A percentile compares a stretch with the other conserved stretches of the same genome.
Evolutionary conservation across 305 asterid species (phyloP).

Genomic region (Euphrasia arctica): DNA sequence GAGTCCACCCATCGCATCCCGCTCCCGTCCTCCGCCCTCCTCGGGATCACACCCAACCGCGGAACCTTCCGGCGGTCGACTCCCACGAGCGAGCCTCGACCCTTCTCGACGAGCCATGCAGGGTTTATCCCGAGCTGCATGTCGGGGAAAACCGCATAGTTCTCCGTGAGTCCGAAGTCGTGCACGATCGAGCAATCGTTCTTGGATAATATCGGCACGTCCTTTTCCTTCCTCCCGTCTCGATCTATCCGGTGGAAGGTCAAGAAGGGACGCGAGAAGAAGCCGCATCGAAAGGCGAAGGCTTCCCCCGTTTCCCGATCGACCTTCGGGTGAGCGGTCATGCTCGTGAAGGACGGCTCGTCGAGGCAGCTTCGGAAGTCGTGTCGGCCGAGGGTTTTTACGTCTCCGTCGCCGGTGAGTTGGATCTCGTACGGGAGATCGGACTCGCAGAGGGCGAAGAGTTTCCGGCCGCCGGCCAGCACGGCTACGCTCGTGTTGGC

Average conservation of each 20-base stretch:
- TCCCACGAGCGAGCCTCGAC: not conserved
- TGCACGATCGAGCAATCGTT: not conserved
- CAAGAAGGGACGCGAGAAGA: slow-evolving; percentile 1
- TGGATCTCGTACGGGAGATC: slow-evolving; percentile 49
- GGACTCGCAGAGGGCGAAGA: slow-evolving; percentile 43
- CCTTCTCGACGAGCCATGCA: not conserved
- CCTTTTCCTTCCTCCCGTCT: slow-evolving; percentile 23
- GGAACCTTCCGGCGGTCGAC: not conserved
- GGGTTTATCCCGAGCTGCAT: not conserved
- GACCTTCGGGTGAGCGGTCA: slow-evolving; percentile 52
- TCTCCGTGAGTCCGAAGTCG: slow-evolving; percentile 25
- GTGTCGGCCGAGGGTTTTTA: slow-evolving; percentile 45
- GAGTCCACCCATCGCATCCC: not conserved
- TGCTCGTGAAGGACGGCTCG: slow-evolving; percentile 23
- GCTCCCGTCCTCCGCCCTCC: not conserved
- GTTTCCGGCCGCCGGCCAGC: slow-evolving; percentile 25
- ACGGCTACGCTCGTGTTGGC: slow-evolving; percentile 50
- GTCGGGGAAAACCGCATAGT: slow-evolving; percentile 19
- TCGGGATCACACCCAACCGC: not conserved
- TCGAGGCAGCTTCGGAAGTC: slow-evolving; percentile 24
- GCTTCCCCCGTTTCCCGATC: slow-evolving; percentile 21
- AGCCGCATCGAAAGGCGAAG: slow-evolving; percentile 8
- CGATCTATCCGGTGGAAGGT: slow-evolving; percentile 10
- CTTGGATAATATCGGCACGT: slow-evolving; percentile 34
- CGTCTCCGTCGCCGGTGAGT: slow-evolving; percentile 39